These are phyloP conservation scores for Yamadazyma triangularis DNA, from an alignment of 1,139 yeast genomes.

Conservation along the genomic window DNA sequence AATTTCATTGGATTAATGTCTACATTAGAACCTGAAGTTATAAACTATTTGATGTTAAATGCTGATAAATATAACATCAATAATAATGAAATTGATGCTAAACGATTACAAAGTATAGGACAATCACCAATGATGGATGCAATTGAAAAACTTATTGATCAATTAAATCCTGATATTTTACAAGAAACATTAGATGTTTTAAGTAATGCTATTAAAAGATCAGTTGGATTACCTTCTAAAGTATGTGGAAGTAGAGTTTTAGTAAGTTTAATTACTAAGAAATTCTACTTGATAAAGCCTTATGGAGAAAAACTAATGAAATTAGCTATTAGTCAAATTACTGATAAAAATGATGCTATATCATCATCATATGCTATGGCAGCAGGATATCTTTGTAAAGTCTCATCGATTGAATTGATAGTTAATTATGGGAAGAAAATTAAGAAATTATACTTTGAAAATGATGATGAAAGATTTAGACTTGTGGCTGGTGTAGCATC, in stretches of 20 bases:
- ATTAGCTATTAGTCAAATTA: slow-evolving; percentile 54
- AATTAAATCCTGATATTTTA: slow-evolving; percentile 50
- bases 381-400: slow-evolving; percentile 72
- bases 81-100: slow-evolving; percentile 69
- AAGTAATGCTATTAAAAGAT: slow-evolving; percentile 50
- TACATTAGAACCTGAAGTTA: slow-evolving; percentile 85
- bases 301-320: slow-evolving; percentile 61
- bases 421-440: slow-evolving; percentile 52
- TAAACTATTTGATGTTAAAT: slow-evolving; percentile 80
- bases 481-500: slow-evolving; percentile 58
- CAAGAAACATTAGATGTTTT: slow-evolving; percentile 48
- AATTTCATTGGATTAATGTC: slow-evolving; percentile 74
- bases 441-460: slow-evolving; percentile 56
- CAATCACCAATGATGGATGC: slow-evolving; percentile 89
- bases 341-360: slow-evolving; percentile 69
- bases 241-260: slow-evolving; percentile 81
- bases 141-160: slow-evolving; percentile 63
- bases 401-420: slow-evolving; percentile 52
- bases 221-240: slow-evolving; percentile 90
- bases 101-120: slow-evolving; percentile 68
- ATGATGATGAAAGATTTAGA: slow-evolving; percentile 46
- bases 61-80: slow-evolving; percentile 84
- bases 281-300: slow-evolving; percentile 50
- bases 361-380: slow-evolving; percentile 76
- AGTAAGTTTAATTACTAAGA: slow-evolving; percentile 58